Percentiles rank a stretch among this genome's conserved stretches.
These are phyloP conservation scores for Solanum chacoense DNA, from an alignment of 305 asterid genomes.

Conservation along the genomic window DNA sequence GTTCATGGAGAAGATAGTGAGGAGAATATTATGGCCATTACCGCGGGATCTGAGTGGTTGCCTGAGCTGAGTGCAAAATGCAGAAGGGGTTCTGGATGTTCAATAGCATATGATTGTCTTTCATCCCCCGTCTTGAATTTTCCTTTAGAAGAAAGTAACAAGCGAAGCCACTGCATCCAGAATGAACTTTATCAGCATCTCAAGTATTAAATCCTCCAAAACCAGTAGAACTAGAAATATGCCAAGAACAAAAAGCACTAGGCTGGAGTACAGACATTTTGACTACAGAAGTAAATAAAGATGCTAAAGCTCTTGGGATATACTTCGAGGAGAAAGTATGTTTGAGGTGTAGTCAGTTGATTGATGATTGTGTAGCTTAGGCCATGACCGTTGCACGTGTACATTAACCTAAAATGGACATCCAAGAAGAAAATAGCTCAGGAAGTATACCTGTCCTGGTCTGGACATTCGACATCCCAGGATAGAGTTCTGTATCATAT, in stretches of 20 bases:
- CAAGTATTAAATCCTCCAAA: not conserved
- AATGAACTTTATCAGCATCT: constrained; percentile 22
- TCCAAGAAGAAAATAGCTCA: not conserved
- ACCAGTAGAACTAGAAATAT: not conserved
- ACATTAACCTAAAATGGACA: not conserved
- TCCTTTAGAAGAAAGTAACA: constrained; percentile 61
- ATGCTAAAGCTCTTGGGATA: not conserved
- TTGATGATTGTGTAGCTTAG: not conserved
- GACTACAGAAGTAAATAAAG: not conserved
- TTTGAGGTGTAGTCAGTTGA: not conserved
- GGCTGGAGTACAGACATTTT: not conserved
- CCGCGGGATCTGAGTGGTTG: constrained; percentile 96
- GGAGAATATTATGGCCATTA: constrained; percentile 12
- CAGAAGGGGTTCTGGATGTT: constrained; percentile 75
- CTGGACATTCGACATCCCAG: constrained; percentile 80
- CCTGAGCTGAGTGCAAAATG: constrained; percentile 91
- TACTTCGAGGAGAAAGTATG: not conserved
- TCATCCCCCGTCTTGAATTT: constrained; percentile 74
- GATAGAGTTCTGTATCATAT: constrained; percentile 69
- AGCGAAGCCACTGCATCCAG: constrained; percentile 69
- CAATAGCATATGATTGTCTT: constrained; percentile 63
- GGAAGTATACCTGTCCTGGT: constrained; percentile 67
- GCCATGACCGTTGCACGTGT: not conserved
- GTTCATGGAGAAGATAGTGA: not conserved
- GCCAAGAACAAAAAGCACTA: not conserved